Evolutionary conservation across 805 yeast species (phyloP), one percentile per base, ranked within the genome.

Genomic region (Debaryomyces maramus): DNA sequence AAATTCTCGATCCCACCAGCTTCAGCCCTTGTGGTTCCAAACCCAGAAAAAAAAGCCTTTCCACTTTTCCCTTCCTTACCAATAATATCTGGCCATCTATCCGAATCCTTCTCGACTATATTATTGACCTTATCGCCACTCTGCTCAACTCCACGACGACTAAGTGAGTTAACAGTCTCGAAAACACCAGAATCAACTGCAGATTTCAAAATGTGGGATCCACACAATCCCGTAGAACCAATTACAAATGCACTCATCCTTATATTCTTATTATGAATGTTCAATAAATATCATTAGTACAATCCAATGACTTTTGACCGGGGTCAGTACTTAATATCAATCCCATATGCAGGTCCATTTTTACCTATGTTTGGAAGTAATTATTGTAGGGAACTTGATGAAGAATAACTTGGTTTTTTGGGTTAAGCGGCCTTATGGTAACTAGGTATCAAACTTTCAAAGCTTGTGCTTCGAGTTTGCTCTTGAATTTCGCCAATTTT

Each of bases 201-300:
- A 18, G 60, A 60, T 39, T 68, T 72, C 39, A 86, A 55, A 43
- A 86, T 72, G 17, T 66, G 71, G 17, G 69, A 50, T 6, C 96
- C 97, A 40, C 84, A 82, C 15, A 87, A 63, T 2, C 96, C 96
- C 1, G 96, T 88, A 20, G 89, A 75, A 2, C 96, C 96, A 32
- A 86, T 59, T 11, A 60, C 38, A 22, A 54, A 36, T 2, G 53
- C 52, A 37, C 48, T 55, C 36, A 33, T 33, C 5, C 22, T 21
- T 24, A 15, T 24, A 24, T 8, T n/a, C n/a, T n/a, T n/a, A n/a
- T n/a, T n/a, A n/a, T n/a, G n/a, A n/a, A n/a, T n/a, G n/a, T n/a
- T n/a, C n/a, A n/a, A n/a, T n/a, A n/a, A n/a, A n/a, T n/a, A n/a
- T n/a, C n/a, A n/a, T n/a, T n/a, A n/a, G n/a, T n/a, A n/a, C n/a